Evolutionary conservation across 2,329 filamentous ascomycete species (phyloP), one percentile per base, ranked within the genome.

Genomic region (Pyrenophora tritici-repentis): DNA sequence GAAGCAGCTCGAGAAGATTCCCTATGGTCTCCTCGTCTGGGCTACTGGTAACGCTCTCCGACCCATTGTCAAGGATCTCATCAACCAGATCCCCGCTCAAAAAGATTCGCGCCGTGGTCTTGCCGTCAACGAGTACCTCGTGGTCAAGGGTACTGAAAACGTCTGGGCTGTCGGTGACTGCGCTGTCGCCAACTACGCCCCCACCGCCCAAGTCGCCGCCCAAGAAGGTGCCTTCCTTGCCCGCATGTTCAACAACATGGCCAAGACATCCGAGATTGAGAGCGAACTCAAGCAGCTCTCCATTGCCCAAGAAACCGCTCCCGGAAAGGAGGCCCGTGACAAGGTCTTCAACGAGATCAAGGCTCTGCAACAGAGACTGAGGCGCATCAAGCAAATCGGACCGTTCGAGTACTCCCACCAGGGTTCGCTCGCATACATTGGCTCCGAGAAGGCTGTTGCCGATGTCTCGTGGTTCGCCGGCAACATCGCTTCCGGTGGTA

Each of bases 351-450:
- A 85, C 43, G 83, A 96, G 77, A 97, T 99, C 72, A 91, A 94
- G 77, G 80, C 85, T 45, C 81, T 91, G 62, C 91, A 97, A 83
- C 91, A 88, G 77, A 86, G 94, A 73, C 82, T 97, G 65, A 86
- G 90, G 59, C 86, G 91, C 65, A 86, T 94, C 75, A 96, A 96
- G 83, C 89, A 96, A 75, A 87, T 97, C 76, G 95, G 94, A 73
- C 94, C 94, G 45, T 99, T 99, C 82, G 88, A 95, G 79, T 99
- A 99, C 84, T 94, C 90, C 33, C 94, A 99, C 81, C 92, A 99
- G 80, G 94, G 94, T 62, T 93, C 88, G 66, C 78, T 99, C 76
- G 94, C 94, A 42, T 99, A 99, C 79, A 99, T 99, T 78, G 94
- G 94, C 57, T 95, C 90, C 76, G 94, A 99, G 75, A 93, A 93